Percentiles rank a stretch among this genome's conserved stretches.
Conservation (phyloP, 2,329 filamentous ascomycete genomes). For the Arthrocladium fulminans region DNA sequence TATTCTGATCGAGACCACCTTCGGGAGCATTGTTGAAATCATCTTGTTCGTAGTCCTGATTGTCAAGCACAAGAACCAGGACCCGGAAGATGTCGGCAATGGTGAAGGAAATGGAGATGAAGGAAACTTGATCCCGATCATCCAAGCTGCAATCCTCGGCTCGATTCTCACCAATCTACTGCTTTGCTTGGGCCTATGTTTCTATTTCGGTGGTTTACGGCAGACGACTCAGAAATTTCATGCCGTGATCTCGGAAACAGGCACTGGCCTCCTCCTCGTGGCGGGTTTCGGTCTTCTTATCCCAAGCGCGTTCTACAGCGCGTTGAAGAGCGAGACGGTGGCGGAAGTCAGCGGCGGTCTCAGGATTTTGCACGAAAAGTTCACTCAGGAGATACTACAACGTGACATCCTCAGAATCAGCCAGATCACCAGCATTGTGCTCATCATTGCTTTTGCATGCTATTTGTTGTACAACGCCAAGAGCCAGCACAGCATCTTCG, state of each 20-base stretch:
- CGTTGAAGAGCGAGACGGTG: constrained; percentile 43
- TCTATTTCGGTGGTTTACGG: constrained; percentile 63
- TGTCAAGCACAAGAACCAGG: constrained; percentile 28
- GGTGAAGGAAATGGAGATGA: constrained; percentile 8
- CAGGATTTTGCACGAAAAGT: constrained; percentile 19
- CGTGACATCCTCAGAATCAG: constrained; percentile 55
- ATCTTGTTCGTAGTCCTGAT: constrained; percentile 73
- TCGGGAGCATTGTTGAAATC: constrained; percentile 71
- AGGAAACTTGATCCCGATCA: constrained; percentile 50
- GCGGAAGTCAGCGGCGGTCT: constrained; percentile 20
- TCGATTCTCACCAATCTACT: constrained; percentile 74
- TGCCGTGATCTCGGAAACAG: constrained; percentile 67
- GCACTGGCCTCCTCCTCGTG: constrained; percentile 64
- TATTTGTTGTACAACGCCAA: constrained; percentile 63
- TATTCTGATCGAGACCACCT: constrained; percentile 41
- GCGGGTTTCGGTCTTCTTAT: constrained; percentile 51
- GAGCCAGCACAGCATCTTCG: constrained; percentile 67
- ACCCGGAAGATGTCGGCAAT: constrained; percentile 26
- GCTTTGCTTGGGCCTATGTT: constrained; percentile 69
- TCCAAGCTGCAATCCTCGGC: constrained; percentile 72
- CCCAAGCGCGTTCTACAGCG: constrained; percentile 38
- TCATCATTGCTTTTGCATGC: constrained; percentile 56
- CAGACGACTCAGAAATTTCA: constrained; percentile 62
- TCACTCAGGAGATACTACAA: constrained; percentile 35
- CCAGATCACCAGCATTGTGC: constrained; percentile 59